Evolutionary conservation across 768 basidiomycete species (phyloP).

Genomic region (Leccinum barrowsii): DNA sequence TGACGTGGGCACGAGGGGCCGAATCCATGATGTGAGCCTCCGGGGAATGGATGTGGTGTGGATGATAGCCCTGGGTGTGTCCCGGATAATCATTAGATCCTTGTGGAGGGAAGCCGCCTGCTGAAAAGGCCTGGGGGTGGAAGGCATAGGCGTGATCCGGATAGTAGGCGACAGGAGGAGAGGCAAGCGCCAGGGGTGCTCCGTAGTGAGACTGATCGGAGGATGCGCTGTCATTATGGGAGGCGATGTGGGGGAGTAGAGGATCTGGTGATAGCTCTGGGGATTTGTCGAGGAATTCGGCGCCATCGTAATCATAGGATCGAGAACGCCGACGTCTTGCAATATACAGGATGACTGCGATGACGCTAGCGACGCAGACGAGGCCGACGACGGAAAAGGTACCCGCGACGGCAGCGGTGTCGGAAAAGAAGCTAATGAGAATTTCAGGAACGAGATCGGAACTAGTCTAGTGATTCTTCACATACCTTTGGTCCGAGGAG

Average conservation of each 20-base stretch:
- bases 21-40: slow-evolving; percentile 18
- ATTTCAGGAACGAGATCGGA: neutral
- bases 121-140: slow-evolving; percentile 9
- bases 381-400: slow-evolving; percentile 43
- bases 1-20: neutral
- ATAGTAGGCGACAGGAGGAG: slow-evolving; percentile 24
- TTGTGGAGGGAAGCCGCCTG: slow-evolving; percentile 6
- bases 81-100: neutral
- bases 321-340: slow-evolving; percentile 28
- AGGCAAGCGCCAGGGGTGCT: slow-evolving; percentile 10
- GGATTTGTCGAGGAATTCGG: slow-evolving; percentile 27
- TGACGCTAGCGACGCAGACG: slow-evolving; percentile 30
- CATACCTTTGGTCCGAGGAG: slow-evolving; percentile 24
- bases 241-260: slow-evolving; percentile 6
- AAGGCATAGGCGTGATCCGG: slow-evolving; percentile 15
- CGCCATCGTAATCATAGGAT: slow-evolving; percentile 23
- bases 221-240: slow-evolving; percentile 14
- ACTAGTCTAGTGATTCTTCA: neutral
- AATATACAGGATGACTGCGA: slow-evolving; percentile 28
- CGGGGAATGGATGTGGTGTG: slow-evolving; percentile 25
- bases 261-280: slow-evolving; percentile 9
- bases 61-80: slow-evolving; percentile 12
- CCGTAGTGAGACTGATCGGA: slow-evolving; percentile 25
- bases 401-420: slow-evolving; percentile 45
- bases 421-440: slow-evolving; percentile 40